Base-by-base conservation (phyloP, 2,329 filamentous ascomycete species). In the Pseudogymnoascus sp. region DNA sequence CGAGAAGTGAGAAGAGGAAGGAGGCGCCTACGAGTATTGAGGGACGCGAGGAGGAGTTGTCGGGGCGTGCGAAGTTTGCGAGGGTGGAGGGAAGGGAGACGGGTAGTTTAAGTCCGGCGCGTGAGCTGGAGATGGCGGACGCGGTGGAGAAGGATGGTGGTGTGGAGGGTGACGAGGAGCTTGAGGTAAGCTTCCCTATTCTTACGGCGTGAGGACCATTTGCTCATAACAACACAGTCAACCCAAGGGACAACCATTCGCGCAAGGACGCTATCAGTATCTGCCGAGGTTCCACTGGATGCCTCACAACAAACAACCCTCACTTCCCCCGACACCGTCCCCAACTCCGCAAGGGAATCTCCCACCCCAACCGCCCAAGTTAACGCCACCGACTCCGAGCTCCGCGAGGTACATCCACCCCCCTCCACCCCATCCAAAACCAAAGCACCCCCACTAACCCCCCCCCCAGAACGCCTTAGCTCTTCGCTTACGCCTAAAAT, bases 401-500 rank as follows among this genome's bases (percentile, higher is more conserved):
- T 62, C 33, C 61, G 61, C 24, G 38, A 62, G 60, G 60, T 61
- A 16, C 1, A 3, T 19, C 19, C n/a, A 8, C 21, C 16, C 19
- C 26, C 14, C 29, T 21, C 21, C 19, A 14, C 21, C 61, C 3
- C 40, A 8, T 35, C 1, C 14, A 6, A 59, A 19, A n/a, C 8
- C 14, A 35, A 29, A n/a, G 6, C 60, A 5, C 11, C 21, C 42
- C 33, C 7, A 26, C 62, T 64, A 47, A 64, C 19, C 5, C 11
- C 24, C 14, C n/a, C 6, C 4, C 35, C 73, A 89, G 81, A 82
- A 83, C 75, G 86, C 86, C 19, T 83, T 88, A 70, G 82, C 85
- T 59, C 78, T 92, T 50, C 82, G 82, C 61, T 80, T 90, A 8
- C 82, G 88, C n/a, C 82, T 93, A 14, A 80, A 83, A 29, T 81